A percentile compares a stretch with the other conserved stretches of the same genome.
phyloP scores from a whole-genome alignment of 768 basidiomycete species.

The Cystofilobasidium macerans region DNA sequence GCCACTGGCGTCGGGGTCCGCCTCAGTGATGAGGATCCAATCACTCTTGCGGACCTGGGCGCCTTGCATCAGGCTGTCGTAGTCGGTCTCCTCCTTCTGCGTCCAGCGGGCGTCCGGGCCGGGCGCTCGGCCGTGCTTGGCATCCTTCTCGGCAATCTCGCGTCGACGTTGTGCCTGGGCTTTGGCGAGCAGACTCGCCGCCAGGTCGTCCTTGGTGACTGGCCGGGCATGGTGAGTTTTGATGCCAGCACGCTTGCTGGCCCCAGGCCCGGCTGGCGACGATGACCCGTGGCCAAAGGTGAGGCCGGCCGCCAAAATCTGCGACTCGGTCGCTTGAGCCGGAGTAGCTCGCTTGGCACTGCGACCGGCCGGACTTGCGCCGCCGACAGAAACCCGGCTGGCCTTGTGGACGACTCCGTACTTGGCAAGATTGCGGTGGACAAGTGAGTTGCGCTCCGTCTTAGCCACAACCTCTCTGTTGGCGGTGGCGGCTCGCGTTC shows the following conservation, averaged over 20 bases:
- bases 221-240: not conserved
- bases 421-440: constrained; percentile 1
- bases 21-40: not conserved
- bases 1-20: constrained; percentile 19
- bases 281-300: constrained; percentile 1
- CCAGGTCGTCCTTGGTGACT: not conserved
- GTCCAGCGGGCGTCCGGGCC: not conserved
- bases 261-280: not conserved
- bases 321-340: not conserved
- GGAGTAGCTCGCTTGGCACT: not conserved
- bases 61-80: not conserved
- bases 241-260: not conserved
- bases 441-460: not conserved
- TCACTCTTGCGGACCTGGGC: not conserved
- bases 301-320: not conserved
- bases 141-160: constrained; percentile 2
- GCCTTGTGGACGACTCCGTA: not conserved
- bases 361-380: not conserved
- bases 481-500: not conserved
- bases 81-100: not conserved
- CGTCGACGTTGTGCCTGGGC: not conserved
- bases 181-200: not conserved
- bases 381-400: not conserved
- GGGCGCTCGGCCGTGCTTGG: not conserved
- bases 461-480: not conserved